Evolutionary conservation across 1,284 basidiomycete genomes (phyloP).

Genomic region (Butyriboletus appendiculatus): DNA sequence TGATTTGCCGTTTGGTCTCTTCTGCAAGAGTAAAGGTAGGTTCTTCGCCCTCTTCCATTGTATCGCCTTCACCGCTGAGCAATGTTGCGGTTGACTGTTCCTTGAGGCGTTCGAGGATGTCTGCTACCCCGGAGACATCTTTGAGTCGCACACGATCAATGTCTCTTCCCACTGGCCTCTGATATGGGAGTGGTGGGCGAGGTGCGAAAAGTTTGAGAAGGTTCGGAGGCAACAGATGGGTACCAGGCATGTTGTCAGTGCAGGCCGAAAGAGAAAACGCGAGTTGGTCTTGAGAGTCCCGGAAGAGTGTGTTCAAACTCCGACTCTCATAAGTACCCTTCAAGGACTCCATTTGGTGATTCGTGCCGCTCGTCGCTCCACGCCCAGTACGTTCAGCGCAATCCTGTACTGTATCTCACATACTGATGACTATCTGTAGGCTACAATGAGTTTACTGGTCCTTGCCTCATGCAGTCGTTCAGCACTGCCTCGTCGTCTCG

Average conservation of each 20-base stretch:
- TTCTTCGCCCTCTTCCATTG: slow-evolving; percentile 81
- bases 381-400: neutral
- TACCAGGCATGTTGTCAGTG: slow-evolving; percentile 64
- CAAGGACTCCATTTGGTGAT: slow-evolving; percentile 9
- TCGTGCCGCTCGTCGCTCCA: neutral
- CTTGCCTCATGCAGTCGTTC: slow-evolving; percentile 14
- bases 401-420: neutral
- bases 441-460: slow-evolving; percentile 21
- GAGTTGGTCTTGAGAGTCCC: slow-evolving; percentile 1
- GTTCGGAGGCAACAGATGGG: slow-evolving; percentile 90
- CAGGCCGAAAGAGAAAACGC: slow-evolving; percentile 9
- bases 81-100: slow-evolving; percentile 74
- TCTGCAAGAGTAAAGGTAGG: slow-evolving; percentile 75
- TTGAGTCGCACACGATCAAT: slow-evolving; percentile 73
- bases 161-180: slow-evolving; percentile 82
- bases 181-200: slow-evolving; percentile 82
- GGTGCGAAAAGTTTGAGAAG: slow-evolving; percentile 94
- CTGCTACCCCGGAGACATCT: slow-evolving; percentile 72
- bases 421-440: slow-evolving; percentile 5
- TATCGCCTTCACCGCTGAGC: slow-evolving; percentile 55
- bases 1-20: slow-evolving; percentile 76
- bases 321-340: slow-evolving; percentile 12
- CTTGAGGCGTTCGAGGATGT: slow-evolving; percentile 70
- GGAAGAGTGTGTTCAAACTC: slow-evolving; percentile 30
- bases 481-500: slow-evolving; percentile 8